Conservation (phyloP, 352 stramenopile species). For the Chrysophaeum taylorii region DNA sequence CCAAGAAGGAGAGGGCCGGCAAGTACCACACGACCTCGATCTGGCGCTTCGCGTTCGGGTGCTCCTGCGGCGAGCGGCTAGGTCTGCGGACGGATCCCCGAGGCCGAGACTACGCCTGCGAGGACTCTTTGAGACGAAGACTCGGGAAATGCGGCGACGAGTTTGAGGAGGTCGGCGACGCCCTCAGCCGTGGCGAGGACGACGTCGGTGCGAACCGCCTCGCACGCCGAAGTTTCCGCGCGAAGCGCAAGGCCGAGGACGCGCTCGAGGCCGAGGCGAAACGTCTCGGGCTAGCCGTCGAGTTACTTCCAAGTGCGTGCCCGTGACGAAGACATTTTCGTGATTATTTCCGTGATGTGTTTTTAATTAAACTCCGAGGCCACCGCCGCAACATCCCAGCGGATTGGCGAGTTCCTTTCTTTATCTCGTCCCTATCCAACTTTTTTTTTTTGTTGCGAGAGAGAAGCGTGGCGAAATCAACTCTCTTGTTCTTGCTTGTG, state of each 20-base stretch:
- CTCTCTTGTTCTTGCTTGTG: too few relatives aligned
- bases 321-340: too few relatives aligned
- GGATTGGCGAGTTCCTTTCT: too few relatives aligned
- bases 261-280: background rate
- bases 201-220: background rate
- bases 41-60: constrained; percentile 87
- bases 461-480: too few relatives aligned
- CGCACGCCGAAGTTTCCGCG: background rate
- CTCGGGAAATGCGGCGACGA: constrained; percentile 36
- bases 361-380: too few relatives aligned
- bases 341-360: too few relatives aligned
- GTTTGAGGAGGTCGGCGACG: background rate
- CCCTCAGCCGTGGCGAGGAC: background rate
- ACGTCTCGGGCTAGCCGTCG: background rate
- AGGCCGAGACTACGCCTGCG: constrained; percentile 67
- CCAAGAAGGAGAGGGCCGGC: constrained; percentile 75
- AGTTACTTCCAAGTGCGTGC: background rate
- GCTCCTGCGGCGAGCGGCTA: constrained; percentile 70
- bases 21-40: constrained; percentile 77
- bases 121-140: constrained; percentile 74
- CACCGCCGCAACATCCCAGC: too few relatives aligned
- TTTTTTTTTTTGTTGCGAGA: too few relatives aligned
- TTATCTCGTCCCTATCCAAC: too few relatives aligned
- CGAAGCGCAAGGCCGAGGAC: background rate
- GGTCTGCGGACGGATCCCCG: constrained; percentile 88